Percentiles rank a stretch among this genome's conserved stretches.
Evolutionary conservation across 148 eudicot species (phyloP).

Genomic region (Fagopyrum tataricum): DNA sequence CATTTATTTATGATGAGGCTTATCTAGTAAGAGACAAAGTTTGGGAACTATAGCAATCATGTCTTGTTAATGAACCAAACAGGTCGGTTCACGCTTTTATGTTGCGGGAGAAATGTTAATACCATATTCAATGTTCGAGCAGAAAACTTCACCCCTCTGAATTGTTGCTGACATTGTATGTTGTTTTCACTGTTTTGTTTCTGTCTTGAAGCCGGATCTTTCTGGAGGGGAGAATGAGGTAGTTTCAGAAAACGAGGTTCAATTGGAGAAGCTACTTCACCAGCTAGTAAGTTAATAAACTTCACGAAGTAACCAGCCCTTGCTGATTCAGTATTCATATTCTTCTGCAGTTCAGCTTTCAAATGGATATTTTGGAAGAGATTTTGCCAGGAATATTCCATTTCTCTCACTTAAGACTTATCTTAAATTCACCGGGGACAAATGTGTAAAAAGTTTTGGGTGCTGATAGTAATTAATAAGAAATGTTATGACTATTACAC

Average conservation of each 20-base stretch:
- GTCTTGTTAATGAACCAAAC: background rate
- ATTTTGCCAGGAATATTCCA: too few relatives aligned
- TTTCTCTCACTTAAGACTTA: too few relatives aligned
- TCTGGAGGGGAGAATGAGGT: constrained; percentile 62
- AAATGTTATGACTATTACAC: too few relatives aligned
- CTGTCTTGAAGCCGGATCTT: constrained; percentile 54
- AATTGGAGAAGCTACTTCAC: constrained; percentile 48
- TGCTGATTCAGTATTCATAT: background rate
- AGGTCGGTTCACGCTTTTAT: background rate
- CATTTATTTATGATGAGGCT: background rate
- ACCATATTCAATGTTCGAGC: background rate
- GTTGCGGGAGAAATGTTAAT: background rate
- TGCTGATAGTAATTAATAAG: too few relatives aligned
- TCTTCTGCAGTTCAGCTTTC: too few relatives aligned
- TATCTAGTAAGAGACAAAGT: background rate
- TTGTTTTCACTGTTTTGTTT: background rate
- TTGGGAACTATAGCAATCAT: background rate
- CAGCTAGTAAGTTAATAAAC: constrained; percentile 38
- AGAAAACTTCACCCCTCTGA: background rate
- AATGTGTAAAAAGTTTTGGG: background rate
- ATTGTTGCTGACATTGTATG: background rate
- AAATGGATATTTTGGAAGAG: too few relatives aligned
- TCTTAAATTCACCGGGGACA: too few relatives aligned
- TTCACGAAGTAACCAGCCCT: background rate
- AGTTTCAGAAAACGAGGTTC: constrained; percentile 42